Conservation (phyloP, 495 filamentous ascomycete genomes). For the Bacidia gigantensis region DNA sequence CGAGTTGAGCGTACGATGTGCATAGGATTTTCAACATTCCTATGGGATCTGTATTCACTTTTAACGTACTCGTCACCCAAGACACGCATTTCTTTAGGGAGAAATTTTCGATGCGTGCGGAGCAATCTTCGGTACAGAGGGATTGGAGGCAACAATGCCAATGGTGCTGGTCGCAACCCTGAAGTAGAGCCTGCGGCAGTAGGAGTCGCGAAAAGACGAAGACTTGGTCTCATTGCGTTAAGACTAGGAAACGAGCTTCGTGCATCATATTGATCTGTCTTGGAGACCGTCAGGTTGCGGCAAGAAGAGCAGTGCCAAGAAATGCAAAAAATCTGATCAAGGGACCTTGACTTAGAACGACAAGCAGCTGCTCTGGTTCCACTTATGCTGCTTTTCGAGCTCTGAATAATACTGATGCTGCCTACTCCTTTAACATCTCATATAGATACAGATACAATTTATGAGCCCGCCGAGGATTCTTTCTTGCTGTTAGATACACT, state of each 20-base stretch:
- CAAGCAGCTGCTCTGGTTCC: too few species aligned
- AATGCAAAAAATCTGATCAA: too few species aligned
- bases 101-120: slow-evolving; percentile 66
- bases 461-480: slow-evolving; percentile 90
- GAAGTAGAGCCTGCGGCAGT: slow-evolving; percentile 34
- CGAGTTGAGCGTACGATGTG: slow-evolving; percentile 54
- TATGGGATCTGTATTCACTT: slow-evolving; percentile 75
- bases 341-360: too few species aligned
- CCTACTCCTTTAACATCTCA: slow-evolving; percentile 87
- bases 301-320: too few species aligned
- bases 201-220: slow-evolving; percentile 33
- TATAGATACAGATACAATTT: slow-evolving; percentile 70
- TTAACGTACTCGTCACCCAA: slow-evolving; percentile 87
- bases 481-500: slow-evolving; percentile 90
- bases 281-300: too few species aligned
- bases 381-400: not conserved
- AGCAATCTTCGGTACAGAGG: slow-evolving; percentile 79
- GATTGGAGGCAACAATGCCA: slow-evolving; percentile 81
- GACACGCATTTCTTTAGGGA: slow-evolving; percentile 60
- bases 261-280: too few species aligned
- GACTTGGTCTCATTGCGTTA: slow-evolving; percentile 24
- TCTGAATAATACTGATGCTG: slow-evolving; percentile 42
- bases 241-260: too few species aligned
- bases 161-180: slow-evolving; percentile 41
- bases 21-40: slow-evolving; percentile 72